These are phyloP conservation scores for Schwanniomyces pseudopolymorphus DNA, from an alignment of 805 yeast species.

Conservation along the genomic window DNA sequence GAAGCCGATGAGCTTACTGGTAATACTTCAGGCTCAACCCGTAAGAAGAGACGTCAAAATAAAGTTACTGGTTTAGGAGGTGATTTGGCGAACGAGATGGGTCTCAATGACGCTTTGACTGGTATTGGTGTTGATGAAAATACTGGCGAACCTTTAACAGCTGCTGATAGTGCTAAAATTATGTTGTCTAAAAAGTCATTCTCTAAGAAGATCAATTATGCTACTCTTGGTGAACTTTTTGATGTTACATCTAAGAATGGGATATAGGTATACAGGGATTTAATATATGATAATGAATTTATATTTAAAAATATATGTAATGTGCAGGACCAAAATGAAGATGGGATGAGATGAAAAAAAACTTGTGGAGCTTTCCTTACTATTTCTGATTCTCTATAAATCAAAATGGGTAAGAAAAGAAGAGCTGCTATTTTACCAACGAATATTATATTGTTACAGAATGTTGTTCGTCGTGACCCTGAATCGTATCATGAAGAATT, in stretches of 20 bases:
- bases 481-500: conserved; percentile 93
- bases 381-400: not conserved
- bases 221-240: conserved; percentile 62
- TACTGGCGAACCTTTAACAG: conserved; percentile 46
- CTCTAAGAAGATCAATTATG: conserved; percentile 89
- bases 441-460: conserved; percentile 87
- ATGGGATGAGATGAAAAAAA: conserved; percentile 10
- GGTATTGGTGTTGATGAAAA: conserved; percentile 44
- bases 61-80: conserved; percentile 25
- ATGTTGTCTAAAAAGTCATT: conserved; percentile 74
- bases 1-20: conserved; percentile 91
- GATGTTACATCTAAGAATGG: conserved; percentile 8
- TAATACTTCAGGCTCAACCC: conserved; percentile 43
- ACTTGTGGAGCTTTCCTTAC: not conserved
- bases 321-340: conserved; percentile 1
- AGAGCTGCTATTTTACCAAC: conserved; percentile 94
- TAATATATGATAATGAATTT: not conserved
- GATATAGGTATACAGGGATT: conserved; percentile 2
- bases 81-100: conserved; percentile 24
- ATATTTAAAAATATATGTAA: not conserved
- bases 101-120: conserved; percentile 30
- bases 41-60: conserved; percentile 42
- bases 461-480: conserved; percentile 91
- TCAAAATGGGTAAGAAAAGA: conserved; percentile 76
- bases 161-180: conserved; percentile 77